Evolutionary conservation across 345 rosid species (phyloP), one percentile per base, ranked within the genome.

Genomic region (Gossypium mustelinum): DNA sequence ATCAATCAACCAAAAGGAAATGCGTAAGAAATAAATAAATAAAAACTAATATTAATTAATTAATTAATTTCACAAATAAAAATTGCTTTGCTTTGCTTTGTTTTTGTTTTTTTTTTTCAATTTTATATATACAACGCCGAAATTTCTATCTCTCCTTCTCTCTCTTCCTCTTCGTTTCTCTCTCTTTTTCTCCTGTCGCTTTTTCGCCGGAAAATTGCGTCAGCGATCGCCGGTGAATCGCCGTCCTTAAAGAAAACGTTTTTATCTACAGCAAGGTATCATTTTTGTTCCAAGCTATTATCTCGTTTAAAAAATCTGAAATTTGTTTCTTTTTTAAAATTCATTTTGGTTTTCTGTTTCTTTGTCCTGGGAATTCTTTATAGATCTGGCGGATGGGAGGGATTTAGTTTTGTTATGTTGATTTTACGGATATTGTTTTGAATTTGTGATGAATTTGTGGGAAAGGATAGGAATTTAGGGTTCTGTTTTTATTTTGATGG

Each of bases 311-410:
- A 63, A 16, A 14, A 62, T 51, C 66, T 13, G 29, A 54, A 68
- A 11, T 11, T 27, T 45, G 60, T 68, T 58, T 2, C 11, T 2
- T 56, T 11, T 48, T 62, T 47, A 3, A 34, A 34, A 1, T 67
- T 45, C 11, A 45, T 2, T 18, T 11, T 55, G 27, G 25, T 14
- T 39, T 80, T 18, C 24, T 4, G 8, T 63, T 73, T 75, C n/a
- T 39, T 60, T 41, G 18, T 48, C 66, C 68, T 16, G 56, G 59
- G 29, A 55, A 48, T 5, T 71, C 41, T 55, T 61, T 18, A 76
- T 85, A 89, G 95, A 94, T 94, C 97, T 87, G 91, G 84, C 78
- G 74, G 72, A 80, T 17, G 80, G 65, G 85, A 7, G 78, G 72
- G 79, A 77, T 73, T 82, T 68, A 61, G 75, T 79, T 73, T 74